These are phyloP conservation scores for Russula brevipes DNA, from an alignment of 768 basidiomycete genomes.

Conservation along the genomic window DNA sequence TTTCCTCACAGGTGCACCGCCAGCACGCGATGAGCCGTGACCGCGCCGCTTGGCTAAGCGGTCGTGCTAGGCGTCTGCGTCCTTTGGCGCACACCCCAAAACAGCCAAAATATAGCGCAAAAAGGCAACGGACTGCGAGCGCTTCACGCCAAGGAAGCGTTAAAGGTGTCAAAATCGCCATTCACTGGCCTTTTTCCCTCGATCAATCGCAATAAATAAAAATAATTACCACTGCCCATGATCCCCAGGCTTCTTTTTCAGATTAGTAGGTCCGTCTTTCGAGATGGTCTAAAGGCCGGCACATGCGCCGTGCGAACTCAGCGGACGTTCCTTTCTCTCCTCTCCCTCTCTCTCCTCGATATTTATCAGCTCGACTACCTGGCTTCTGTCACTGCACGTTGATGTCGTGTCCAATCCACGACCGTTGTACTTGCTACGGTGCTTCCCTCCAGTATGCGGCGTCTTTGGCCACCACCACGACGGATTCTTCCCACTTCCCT, in stretches of 20 bases:
- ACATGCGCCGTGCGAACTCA: slow-evolving; percentile 16
- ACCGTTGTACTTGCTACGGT: slow-evolving; percentile 11
- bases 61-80: slow-evolving; percentile 5
- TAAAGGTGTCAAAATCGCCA: slow-evolving; percentile 9
- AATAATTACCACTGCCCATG: slow-evolving; percentile 12
- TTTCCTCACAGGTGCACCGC: background rate
- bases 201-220: slow-evolving; percentile 18
- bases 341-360: slow-evolving; percentile 3
- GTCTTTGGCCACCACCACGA: background rate
- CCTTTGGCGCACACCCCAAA: slow-evolving; percentile 2
- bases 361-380: slow-evolving; percentile 7
- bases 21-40: background rate
- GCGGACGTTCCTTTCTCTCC: slow-evolving; percentile 10
- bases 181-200: slow-evolving; percentile 12
- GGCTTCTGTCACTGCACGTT: background rate
- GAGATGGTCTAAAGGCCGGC: slow-evolving; percentile 17
- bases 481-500: slow-evolving; percentile 8
- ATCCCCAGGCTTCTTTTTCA: slow-evolving; percentile 17
- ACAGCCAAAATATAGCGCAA: slow-evolving; percentile 8
- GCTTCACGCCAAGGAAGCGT: slow-evolving; percentile 3
- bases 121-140: slow-evolving; percentile 13
- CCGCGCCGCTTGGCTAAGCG: slow-evolving; percentile 15
- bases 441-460: slow-evolving; percentile 10
- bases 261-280: slow-evolving; percentile 7
- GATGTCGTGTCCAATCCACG: slow-evolving; percentile 21